Evolutionary conservation across 1,284 basidiomycete genomes (phyloP).

Genomic region (Cutaneotrichosporon dermatis): DNA sequence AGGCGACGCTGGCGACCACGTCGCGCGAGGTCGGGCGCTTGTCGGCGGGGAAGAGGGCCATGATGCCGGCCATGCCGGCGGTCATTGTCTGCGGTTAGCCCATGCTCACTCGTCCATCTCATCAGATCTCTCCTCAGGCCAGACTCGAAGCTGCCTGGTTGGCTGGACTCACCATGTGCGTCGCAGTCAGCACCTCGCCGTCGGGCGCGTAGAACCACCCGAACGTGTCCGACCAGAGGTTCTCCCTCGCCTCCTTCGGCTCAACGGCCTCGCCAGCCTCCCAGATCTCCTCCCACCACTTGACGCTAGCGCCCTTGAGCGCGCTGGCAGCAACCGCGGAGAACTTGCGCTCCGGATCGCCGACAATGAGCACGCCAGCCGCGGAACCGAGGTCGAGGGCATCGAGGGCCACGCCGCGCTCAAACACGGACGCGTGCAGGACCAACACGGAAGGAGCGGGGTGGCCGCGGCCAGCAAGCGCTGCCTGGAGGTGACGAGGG

Average conservation of each 20-base stretch:
- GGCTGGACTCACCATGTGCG: constrained; percentile 32
- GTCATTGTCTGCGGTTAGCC: constrained; percentile 41
- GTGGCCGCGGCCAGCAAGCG: constrained; percentile 11
- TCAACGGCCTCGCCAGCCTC: constrained; percentile 22
- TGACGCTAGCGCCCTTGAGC: constrained; percentile 13
- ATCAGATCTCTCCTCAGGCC: too few relatives aligned
- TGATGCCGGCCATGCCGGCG: constrained; percentile 44
- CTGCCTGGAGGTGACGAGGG: constrained; percentile 23
- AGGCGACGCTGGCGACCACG: constrained; percentile 30
- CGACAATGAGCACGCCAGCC: constrained; percentile 29
- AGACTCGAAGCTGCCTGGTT: too few relatives aligned
- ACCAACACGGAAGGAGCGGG: constrained; percentile 35
- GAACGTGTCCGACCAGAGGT: constrained; percentile 16
- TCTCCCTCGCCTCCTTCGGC: not conserved
- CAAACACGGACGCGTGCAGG: constrained; percentile 28
- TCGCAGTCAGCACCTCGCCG: constrained; percentile 30
- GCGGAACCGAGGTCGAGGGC: constrained; percentile 20
- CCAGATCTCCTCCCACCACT: constrained; percentile 45
- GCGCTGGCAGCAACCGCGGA: not conserved
- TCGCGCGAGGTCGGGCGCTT: constrained; percentile 43
- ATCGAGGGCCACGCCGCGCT: constrained; percentile 10
- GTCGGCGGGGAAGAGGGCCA: constrained; percentile 47
- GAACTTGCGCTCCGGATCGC: constrained; percentile 26
- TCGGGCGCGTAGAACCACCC: constrained; percentile 4
- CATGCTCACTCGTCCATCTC: too few relatives aligned